Conservation (phyloP, 2,329 filamentous ascomycete genomes). For the Pseudonectria foliicola region DNA sequence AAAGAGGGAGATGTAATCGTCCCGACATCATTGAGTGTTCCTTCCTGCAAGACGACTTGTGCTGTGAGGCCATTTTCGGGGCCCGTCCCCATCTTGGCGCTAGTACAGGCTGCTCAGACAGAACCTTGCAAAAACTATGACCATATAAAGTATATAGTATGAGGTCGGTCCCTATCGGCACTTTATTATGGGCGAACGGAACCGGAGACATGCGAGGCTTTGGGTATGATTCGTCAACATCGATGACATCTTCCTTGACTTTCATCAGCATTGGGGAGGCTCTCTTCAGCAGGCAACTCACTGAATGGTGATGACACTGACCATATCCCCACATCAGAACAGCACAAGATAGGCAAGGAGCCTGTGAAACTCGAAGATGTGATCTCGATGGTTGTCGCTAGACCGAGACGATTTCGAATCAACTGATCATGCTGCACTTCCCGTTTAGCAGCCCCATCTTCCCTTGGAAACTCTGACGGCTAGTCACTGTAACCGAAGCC, state of each 20-base stretch:
- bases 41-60: constrained; percentile 17
- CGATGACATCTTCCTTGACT: constrained; percentile 1
- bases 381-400: constrained; percentile 7
- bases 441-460: too few species aligned
- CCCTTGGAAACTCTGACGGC: constrained; percentile 6
- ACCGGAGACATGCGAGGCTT: constrained; percentile 10
- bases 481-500: constrained; percentile 21
- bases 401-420: constrained; percentile 9
- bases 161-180: constrained; percentile 15
- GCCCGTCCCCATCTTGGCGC: constrained; percentile 20
- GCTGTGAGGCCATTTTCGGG: constrained; percentile 15
- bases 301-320: constrained; percentile 4
- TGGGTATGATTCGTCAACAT: constrained; percentile 17
- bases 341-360: neutral
- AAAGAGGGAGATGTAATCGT: constrained; percentile 20
- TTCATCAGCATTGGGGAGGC: constrained; percentile 9
- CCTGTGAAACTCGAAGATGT: constrained; percentile 5
- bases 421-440: constrained; percentile 8
- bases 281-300: constrained; percentile 8
- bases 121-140: too few species aligned
- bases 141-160: too few species aligned
- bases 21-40: constrained; percentile 12
- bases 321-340: neutral
- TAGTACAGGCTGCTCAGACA: constrained; percentile 10
- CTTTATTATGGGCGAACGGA: constrained; percentile 18